phyloP scores from a whole-genome alignment of 2,329 filamentous ascomycete genomes.

The Sporothrix schenckii region DNA sequence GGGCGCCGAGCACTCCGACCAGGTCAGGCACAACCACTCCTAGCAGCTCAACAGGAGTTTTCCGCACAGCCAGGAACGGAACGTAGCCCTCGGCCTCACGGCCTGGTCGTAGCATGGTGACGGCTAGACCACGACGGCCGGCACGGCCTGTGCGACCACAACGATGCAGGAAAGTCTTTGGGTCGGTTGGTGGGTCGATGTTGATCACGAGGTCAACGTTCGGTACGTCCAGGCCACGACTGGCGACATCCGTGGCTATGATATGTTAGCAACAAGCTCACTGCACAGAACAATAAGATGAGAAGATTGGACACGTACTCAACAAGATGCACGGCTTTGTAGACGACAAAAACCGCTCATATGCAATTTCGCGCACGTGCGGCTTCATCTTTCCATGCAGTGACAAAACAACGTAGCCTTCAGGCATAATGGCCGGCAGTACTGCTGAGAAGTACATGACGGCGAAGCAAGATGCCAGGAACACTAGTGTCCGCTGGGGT shows the following conservation, averaged over 20 bases:
- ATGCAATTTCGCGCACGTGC: conserved; percentile 86
- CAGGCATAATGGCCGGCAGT: conserved; percentile 71
- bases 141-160: conserved; percentile 89
- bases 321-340: conserved; percentile 78
- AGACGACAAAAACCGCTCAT: conserved; percentile 74
- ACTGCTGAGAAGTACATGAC: conserved; percentile 92
- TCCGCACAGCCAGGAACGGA: conserved; percentile 80
- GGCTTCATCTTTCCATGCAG: conserved; percentile 91
- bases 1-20: conserved; percentile 45
- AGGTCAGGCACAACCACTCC: conserved; percentile 59
- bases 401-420: conserved; percentile 70
- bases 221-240: conserved; percentile 87
- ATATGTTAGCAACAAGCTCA: background rate
- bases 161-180: conserved; percentile 93
- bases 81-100: conserved; percentile 83
- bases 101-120: conserved; percentile 83
- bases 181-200: conserved; percentile 79
- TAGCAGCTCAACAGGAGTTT: conserved; percentile 76
- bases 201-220: conserved; percentile 90
- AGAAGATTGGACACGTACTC: conserved; percentile 45
- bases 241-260: conserved; percentile 76
- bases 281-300: background rate
- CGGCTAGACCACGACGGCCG: conserved; percentile 79
- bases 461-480: conserved; percentile 88
- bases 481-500: conserved; percentile 85